Percentiles rank a stretch among this genome's conserved stretches.
Conservation (phyloP, 805 yeast genomes). For the Suhomyces pyralidae region DNA sequence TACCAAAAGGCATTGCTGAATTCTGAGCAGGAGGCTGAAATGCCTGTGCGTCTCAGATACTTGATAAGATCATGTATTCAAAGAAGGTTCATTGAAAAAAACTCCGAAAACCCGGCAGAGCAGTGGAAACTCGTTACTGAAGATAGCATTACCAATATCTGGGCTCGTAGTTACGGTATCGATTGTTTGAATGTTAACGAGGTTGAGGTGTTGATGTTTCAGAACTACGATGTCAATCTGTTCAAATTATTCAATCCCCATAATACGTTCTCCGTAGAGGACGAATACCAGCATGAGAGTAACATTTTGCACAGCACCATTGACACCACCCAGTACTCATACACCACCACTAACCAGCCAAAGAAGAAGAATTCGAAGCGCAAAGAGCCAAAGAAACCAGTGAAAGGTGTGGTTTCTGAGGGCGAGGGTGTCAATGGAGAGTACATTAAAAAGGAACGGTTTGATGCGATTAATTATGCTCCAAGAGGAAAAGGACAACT, state of each 20-base stretch:
- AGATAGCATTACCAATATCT: slow-evolving; percentile 48
- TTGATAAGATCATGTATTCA: slow-evolving; percentile 58
- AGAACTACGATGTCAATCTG: slow-evolving; percentile 33
- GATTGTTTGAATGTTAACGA: slow-evolving; percentile 50
- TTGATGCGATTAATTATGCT: slow-evolving; percentile 51
- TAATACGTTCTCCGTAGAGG: slow-evolving; percentile 21
- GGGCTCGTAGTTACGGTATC: slow-evolving; percentile 57
- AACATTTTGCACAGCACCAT: slow-evolving; percentile 30
- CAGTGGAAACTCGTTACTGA: slow-evolving; percentile 64
- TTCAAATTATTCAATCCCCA: slow-evolving; percentile 26
- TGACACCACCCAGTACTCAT: slow-evolving; percentile 31
- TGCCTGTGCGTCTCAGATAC: slow-evolving; percentile 54
- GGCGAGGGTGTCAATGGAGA: slow-evolving; percentile 22
- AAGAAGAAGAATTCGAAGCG: slow-evolving; percentile 5
- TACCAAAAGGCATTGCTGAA: slow-evolving; percentile 22
- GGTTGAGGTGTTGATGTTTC: slow-evolving; percentile 44
- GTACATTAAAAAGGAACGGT: slow-evolving; percentile 39
- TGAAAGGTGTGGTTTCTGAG: slow-evolving; percentile 12
- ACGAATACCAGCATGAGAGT: slow-evolving; percentile 18
- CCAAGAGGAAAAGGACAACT: slow-evolving; percentile 59
- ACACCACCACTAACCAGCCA: slow-evolving; percentile 3
- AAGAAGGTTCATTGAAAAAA: slow-evolving; percentile 45
- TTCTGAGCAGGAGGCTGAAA: slow-evolving; percentile 33
- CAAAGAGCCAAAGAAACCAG: slow-evolving; percentile 2
- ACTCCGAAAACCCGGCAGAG: slow-evolving; percentile 18